Conservation (phyloP, 2,329 filamentous ascomycete species). For the Cordyceps tenuipes region DNA sequence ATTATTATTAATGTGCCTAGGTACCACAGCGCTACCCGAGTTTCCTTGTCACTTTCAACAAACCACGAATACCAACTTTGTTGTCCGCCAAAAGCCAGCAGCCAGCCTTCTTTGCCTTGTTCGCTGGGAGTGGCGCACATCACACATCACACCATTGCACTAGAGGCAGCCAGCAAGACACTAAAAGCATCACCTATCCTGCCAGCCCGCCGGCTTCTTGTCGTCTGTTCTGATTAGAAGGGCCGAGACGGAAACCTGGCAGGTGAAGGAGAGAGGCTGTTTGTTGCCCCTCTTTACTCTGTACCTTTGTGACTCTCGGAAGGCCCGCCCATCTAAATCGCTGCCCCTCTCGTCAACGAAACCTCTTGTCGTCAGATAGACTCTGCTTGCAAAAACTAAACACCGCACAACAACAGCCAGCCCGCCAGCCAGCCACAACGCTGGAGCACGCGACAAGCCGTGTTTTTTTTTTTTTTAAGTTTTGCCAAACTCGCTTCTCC, state of each 20-base stretch:
- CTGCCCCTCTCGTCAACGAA: background rate
- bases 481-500: background rate
- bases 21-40: background rate
- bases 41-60: background rate
- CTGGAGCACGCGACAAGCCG: slow-evolving; percentile 3
- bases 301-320: no score
- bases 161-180: background rate
- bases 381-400: slow-evolving; percentile 7
- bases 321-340: background rate
- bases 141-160: background rate
- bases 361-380: slow-evolving; percentile 3
- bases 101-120: background rate
- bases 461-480: no score
- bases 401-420: background rate
- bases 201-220: background rate
- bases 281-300: background rate
- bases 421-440: background rate
- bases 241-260: background rate
- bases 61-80: background rate
- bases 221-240: background rate
- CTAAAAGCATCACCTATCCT: background rate
- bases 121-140: background rate
- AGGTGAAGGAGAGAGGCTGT: background rate
- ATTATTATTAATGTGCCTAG: no score
- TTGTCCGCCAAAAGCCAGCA: background rate